Conservation (phyloP, 805 yeast species). For the Saturnispora zaruensis region DNA sequence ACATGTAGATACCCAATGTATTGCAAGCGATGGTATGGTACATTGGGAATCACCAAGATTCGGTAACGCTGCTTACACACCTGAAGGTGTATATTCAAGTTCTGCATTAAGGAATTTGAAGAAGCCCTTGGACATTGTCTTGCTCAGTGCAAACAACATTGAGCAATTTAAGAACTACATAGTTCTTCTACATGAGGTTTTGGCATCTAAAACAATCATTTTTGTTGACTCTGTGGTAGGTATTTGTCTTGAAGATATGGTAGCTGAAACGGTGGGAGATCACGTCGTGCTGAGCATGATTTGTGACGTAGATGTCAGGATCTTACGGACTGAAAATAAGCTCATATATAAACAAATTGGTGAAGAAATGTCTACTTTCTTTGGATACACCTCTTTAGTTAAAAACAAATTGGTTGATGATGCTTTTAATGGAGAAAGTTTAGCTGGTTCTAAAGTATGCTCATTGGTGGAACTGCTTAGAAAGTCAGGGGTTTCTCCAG, state of each 20-base stretch:
- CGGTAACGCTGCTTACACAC: slow-evolving; percentile 2
- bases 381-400: slow-evolving; percentile 17
- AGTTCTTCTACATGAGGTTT: slow-evolving; percentile 5
- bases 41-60: slow-evolving; percentile 12
- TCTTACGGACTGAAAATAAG: slow-evolving; percentile 7
- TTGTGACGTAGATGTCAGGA: slow-evolving; percentile 22
- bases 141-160: slow-evolving; percentile 16
- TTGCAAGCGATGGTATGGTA: slow-evolving; percentile 1
- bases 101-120: neutral
- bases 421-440: slow-evolving; percentile 18
- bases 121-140: slow-evolving; percentile 16
- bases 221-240: slow-evolving; percentile 23
- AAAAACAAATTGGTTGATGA: neutral
- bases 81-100: neutral
- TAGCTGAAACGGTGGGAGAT: slow-evolving; percentile 12
- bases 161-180: slow-evolving; percentile 10
- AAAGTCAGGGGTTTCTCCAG: slow-evolving; percentile 21
- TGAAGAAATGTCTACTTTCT: slow-evolving; percentile 19
- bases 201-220: slow-evolving; percentile 18
- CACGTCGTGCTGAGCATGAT: slow-evolving; percentile 17
- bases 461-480: slow-evolving; percentile 18
- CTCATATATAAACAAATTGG: slow-evolving; percentile 20
- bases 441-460: slow-evolving; percentile 16
- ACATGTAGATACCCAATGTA: slow-evolving; percentile 10
- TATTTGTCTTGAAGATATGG: slow-evolving; percentile 16